Evolutionary conservation across 768 basidiomycete genomes (phyloP).

Genomic region (Hemileccinum impolitum): DNA sequence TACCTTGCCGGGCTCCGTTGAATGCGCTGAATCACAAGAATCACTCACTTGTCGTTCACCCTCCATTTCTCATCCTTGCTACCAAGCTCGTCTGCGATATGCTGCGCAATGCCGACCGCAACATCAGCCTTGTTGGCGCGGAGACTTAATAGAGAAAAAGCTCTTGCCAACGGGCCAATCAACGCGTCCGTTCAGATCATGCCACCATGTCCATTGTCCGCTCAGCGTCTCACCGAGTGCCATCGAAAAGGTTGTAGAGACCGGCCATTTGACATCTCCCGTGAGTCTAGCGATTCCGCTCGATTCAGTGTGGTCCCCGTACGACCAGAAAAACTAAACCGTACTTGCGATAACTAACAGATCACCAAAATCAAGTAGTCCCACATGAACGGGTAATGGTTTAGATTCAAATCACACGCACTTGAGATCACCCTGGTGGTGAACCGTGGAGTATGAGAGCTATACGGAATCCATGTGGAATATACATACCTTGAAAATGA

Average conservation of each 20-base stretch:
- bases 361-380: too few species aligned
- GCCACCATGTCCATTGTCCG: not conserved
- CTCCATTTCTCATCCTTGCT: constrained; percentile 68
- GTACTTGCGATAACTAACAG: constrained; percentile 75
- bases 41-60: constrained; percentile 66
- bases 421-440: constrained; percentile 83
- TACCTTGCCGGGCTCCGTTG: constrained; percentile 20
- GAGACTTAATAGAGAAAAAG: constrained; percentile 79
- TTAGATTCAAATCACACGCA: constrained; percentile 37
- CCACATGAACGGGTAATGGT: not conserved
- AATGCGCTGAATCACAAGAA: not conserved
- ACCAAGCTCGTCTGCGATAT: constrained; percentile 67
- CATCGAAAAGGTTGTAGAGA: constrained; percentile 66
- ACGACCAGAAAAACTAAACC: constrained; percentile 21
- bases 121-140: constrained; percentile 97
- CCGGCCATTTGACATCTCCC: constrained; percentile 86
- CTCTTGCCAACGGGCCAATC: constrained; percentile 70
- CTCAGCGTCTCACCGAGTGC: constrained; percentile 56
- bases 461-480: not conserved
- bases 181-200: constrained; percentile 3
- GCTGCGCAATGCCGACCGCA: constrained; percentile 71
- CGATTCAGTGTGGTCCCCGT: constrained; percentile 1
- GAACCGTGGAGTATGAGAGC: not conserved
- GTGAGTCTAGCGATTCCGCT: constrained; percentile 57
- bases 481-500: constrained; percentile 74